phyloP scores from a whole-genome alignment of 2,329 filamentous ascomycete species.

The Calonectria pauciramosa region DNA sequence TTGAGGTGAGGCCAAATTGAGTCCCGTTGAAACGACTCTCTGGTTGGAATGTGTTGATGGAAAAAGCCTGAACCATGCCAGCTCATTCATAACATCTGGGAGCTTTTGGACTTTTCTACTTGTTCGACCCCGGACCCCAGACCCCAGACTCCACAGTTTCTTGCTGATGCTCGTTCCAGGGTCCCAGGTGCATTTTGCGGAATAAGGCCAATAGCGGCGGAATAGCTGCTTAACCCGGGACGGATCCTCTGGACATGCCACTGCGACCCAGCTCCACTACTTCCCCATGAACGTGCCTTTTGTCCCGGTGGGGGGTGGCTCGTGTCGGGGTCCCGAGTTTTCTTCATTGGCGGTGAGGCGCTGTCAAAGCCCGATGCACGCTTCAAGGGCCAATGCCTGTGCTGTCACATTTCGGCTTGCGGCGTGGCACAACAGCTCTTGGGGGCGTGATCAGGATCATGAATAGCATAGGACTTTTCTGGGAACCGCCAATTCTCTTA shows the following conservation, averaged over 20 bases:
- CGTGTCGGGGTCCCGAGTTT: background rate
- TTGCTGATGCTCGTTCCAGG: background rate
- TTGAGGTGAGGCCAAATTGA: background rate
- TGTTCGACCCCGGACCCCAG: background rate
- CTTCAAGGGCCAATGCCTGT: background rate
- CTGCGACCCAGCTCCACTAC: background rate
- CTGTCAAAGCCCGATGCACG: background rate
- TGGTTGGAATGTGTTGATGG: background rate
- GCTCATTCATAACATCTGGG: background rate
- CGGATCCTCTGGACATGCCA: background rate
- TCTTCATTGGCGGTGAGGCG: background rate
- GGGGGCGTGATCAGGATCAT: too few relatives aligned
- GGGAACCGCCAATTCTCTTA: too few relatives aligned
- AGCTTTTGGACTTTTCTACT: background rate
- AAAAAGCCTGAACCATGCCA: background rate
- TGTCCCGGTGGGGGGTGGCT: background rate
- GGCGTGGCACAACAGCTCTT: too few relatives aligned
- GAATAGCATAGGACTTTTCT: too few relatives aligned
- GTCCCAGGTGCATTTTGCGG: background rate
- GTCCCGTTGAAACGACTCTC: background rate
- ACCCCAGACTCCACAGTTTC: slow-evolving; percentile 1
- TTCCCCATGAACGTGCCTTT: background rate
- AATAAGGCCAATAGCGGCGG: background rate
- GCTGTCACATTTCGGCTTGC: background rate
- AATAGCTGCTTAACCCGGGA: slow-evolving; percentile 8